Conservation (phyloP, 2,329 filamentous ascomycete species). For the Fusarium transvaalense region DNA sequence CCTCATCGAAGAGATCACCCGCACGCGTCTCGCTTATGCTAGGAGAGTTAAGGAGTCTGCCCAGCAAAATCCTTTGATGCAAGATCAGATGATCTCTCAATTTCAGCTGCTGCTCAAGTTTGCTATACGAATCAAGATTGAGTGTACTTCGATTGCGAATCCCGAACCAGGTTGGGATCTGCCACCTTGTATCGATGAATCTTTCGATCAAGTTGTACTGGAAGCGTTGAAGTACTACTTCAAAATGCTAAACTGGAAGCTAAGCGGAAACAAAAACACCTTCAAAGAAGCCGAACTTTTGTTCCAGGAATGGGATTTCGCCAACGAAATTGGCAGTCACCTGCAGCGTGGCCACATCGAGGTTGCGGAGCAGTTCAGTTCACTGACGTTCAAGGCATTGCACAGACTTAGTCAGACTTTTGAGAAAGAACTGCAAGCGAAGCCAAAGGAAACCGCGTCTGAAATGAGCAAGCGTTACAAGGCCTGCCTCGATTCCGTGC, state of each 20-base stretch:
- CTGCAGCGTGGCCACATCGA: conserved; percentile 95
- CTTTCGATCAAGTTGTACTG: conserved; percentile 90
- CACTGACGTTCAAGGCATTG: conserved; percentile 91
- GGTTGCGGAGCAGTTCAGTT: conserved; percentile 96
- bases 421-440: conserved; percentile 87
- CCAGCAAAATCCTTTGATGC: conserved; percentile 91
- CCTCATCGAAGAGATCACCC: conserved; percentile 96
- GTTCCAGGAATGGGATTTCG: conserved; percentile 98
- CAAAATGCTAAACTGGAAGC: conserved; percentile 97
- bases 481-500: conserved; percentile 92
- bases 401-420: conserved; percentile 90
- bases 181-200: conserved; percentile 95
- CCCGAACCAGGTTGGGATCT: conserved; percentile 95
- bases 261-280: conserved; percentile 97
- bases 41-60: conserved; percentile 96
- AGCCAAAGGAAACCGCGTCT: conserved; percentile 82
- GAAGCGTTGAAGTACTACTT: conserved; percentile 98
- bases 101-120: conserved; percentile 94
- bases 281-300: conserved; percentile 99
- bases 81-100: conserved; percentile 97
- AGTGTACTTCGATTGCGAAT: conserved; percentile 85
- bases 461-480: conserved; percentile 99
- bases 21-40: conserved; percentile 89
- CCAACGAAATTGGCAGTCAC: conserved; percentile 90
- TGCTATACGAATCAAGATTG: conserved; percentile 91